These are phyloP conservation scores for Aphanomyces euteiches DNA, from an alignment of 352 stramenopile genomes.

Conservation along the genomic window DNA sequence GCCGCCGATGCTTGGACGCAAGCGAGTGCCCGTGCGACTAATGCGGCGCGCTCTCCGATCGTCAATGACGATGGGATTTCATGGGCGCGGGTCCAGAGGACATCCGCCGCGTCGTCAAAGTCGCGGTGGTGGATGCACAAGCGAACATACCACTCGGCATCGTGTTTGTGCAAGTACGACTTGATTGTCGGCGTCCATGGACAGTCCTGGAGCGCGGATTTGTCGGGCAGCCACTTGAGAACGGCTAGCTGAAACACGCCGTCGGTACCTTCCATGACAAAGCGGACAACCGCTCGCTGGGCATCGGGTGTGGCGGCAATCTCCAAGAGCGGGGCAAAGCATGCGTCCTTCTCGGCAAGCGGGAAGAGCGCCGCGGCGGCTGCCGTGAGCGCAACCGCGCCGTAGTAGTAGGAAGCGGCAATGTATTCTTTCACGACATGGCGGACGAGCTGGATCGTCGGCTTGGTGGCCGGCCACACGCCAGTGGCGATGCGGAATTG, in stretches of 20 bases:
- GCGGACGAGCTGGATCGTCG: slow-evolving; percentile 3
- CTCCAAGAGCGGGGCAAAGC: slow-evolving; percentile 9
- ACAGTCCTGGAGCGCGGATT: slow-evolving; percentile 5
- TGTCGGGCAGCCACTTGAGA: not conserved
- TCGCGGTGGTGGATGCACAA: slow-evolving; percentile 24
- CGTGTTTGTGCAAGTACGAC: slow-evolving; percentile 5
- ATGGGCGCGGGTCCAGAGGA: slow-evolving; percentile 20
- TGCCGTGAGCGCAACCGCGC: slow-evolving; percentile 18
- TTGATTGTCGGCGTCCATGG: slow-evolving; percentile 19
- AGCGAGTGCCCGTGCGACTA: slow-evolving; percentile 17
- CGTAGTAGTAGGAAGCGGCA: slow-evolving; percentile 19
- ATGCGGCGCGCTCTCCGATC: slow-evolving; percentile 17
- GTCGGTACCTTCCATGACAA: not conserved
- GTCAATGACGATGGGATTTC: not conserved
- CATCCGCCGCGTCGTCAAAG: slow-evolving; percentile 14
- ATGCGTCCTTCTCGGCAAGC: not conserved
- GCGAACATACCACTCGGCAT: slow-evolving; percentile 21
- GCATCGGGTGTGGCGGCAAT: not conserved
- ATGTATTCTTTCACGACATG: slow-evolving; percentile 19
- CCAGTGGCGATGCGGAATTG: not conserved
- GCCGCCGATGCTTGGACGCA: slow-evolving; percentile 15
- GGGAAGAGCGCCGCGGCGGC: slow-evolving; percentile 16
- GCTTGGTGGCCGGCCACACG: not conserved
- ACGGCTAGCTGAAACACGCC: not conserved
- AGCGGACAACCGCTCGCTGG: not conserved